Evolutionary conservation across 2,329 filamentous ascomycete genomes (phyloP), one percentile per base, ranked within the genome.

Genomic region (Xylaria multiplex): DNA sequence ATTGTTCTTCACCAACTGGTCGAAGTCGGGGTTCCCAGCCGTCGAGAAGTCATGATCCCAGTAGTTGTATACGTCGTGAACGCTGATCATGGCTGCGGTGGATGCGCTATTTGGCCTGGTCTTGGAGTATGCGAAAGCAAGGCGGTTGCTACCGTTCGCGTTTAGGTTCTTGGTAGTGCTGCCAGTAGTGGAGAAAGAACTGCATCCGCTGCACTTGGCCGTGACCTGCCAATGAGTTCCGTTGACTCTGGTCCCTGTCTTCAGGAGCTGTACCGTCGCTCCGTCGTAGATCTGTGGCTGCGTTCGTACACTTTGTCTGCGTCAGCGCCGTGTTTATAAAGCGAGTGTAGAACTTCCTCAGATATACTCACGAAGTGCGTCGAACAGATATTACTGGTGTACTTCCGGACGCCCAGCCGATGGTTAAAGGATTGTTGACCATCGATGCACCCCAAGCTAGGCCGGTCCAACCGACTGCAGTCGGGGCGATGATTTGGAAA

Each of bases 101-200:
- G 70, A 66, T 9, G 73, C 66, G 56, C 67, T 72, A 35, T 58
- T 66, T 11, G 76, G 75, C 64, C 69, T 71, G 49, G 65, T 65
- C 58, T 65, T 66, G 24, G 75, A 70, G 66, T 75, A 76, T 3
- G 76, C 76, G 59, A 77, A 77, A 2, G 76, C 92, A 2, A 99
- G 88, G 13, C 96, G 90, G 78, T 98, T 98, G 66, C 93, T 93
- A 56, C 95, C 96, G 71, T 97, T 97, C 61, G 98, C 85, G 76
- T 97, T 98, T 76, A 99, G 89, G 16, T 54, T 69, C 61, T 72
- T 74, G 59, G 59, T 69, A 19, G 43, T 68, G 48, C 35, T 70
- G 16, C 69, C 69, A 0, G 69, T 61, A 4, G 70, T 79, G 16
- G 75, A 74, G n/a, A 77, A 79, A 5, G 78, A 74, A 13, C 71